These are phyloP conservation scores for Secale cereale DNA, from an alignment of 176 grass and related monocot genomes.

Conservation along the genomic window DNA sequence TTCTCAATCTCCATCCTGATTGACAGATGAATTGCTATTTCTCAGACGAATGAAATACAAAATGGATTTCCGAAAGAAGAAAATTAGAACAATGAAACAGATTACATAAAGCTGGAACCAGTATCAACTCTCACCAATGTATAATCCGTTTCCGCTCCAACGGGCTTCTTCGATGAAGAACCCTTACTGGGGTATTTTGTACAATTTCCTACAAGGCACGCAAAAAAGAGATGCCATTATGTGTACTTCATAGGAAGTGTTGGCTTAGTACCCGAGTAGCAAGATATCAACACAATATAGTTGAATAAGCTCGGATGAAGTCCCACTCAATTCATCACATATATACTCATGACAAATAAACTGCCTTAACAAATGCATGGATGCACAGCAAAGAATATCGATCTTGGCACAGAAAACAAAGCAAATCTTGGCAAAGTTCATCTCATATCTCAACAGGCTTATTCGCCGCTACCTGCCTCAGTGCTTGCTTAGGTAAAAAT, in stretches of 20 bases:
- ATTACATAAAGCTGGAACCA: slow-evolving; percentile 16
- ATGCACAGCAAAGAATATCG: background rate
- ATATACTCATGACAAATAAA: background rate
- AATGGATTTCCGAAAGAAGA: background rate
- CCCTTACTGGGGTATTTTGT: slow-evolving; percentile 88
- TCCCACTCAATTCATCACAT: background rate
- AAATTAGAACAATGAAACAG: background rate
- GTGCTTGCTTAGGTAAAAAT: background rate
- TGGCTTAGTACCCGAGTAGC: background rate
- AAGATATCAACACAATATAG: background rate
- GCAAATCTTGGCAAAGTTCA: background rate
- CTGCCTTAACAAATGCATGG: background rate
- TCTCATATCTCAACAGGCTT: background rate
- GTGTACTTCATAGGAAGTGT: background rate
- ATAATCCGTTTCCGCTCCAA: slow-evolving; percentile 76
- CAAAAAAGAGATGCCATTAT: background rate
- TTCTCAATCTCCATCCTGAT: slow-evolving; percentile 89
- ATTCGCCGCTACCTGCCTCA: background rate
- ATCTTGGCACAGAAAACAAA: background rate
- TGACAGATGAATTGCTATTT: slow-evolving; percentile 7
- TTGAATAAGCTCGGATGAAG: background rate
- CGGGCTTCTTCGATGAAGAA: slow-evolving; percentile 87
- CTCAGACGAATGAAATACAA: slow-evolving; percentile 13
- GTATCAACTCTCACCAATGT: slow-evolving; percentile 78
- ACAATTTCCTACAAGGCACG: slow-evolving; percentile 61